Evolutionary conservation across 1,139 yeast species (phyloP), one percentile per base, ranked within the genome.

Genomic region (Martiniozyma asiatica): DNA sequence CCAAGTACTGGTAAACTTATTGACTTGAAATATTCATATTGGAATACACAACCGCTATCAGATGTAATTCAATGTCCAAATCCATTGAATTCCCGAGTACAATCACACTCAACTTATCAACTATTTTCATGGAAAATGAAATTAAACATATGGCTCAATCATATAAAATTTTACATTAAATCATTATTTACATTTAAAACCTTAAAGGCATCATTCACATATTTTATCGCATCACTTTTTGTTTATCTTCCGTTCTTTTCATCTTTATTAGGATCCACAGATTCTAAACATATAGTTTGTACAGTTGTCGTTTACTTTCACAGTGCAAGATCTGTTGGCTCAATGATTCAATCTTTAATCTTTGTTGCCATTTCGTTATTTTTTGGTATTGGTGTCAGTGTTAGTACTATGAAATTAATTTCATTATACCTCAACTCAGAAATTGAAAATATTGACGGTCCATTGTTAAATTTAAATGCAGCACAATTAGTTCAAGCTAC

Each of bases 231-330:
- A 1, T 76, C 92, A 0, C 48, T 79, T 33, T 81, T 77, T 2
- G 93, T 81, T n/a, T 80, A 77, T 50, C 67, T 72, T 43, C 60
- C 71, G 0, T 57, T 68, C 3, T 61, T 81, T 26, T 68, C 79
- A 18, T 43, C 49, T 14, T 39, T 71, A 2, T 51, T 80, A 31
- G 94, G 94, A 0, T 50, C 59, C 24, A 66, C 82, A 12, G 89
- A 79, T 51, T 73, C 79, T 16, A 82, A 81, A 48, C 94, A 82
- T 54, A 67, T 80, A 44, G 73, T 78, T 6, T 84, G 93, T 15
- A 82, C 94, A 0, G 78, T 77, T 12, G 80, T 82, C 1, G 92
- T 81, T 3, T 82, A 82, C 51, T 81, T 82, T 58, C 92, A 81
- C 45, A 89, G 94, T 0, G 69, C 87, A 3, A 54, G 94, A 31